Evolutionary conservation across 2,329 filamentous ascomycete genomes (phyloP).

Genomic region (Emergomyces orientalis): DNA sequence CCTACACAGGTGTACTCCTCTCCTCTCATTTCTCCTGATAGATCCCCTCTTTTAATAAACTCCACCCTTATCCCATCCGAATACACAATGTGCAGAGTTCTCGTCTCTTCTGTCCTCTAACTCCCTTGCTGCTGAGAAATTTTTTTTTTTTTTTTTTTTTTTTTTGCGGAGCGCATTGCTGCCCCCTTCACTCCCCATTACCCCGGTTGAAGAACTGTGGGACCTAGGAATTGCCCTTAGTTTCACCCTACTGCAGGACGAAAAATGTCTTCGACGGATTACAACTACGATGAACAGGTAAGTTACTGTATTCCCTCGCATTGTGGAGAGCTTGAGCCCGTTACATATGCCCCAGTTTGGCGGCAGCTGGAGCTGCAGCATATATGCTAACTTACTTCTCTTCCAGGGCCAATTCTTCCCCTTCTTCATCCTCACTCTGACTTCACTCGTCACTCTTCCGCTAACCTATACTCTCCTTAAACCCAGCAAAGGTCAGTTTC

Average conservation of each 20-base stretch:
- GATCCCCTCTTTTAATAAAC: background rate
- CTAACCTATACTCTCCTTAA: slow-evolving; percentile 82
- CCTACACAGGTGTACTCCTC: background rate
- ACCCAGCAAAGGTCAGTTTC: slow-evolving; percentile 54
- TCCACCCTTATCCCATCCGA: background rate
- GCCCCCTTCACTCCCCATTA: background rate
- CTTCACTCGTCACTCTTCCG: slow-evolving; percentile 77
- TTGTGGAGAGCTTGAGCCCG: background rate
- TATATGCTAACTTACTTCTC: slow-evolving; percentile 10
- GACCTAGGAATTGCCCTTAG: background rate
- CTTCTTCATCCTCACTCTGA: slow-evolving; percentile 91
- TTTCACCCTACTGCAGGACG: background rate
- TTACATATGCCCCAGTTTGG: background rate
- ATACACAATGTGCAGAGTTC: background rate
- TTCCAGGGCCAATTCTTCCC: slow-evolving; percentile 89
- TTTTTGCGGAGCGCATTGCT: background rate
- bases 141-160: background rate
- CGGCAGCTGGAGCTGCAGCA: too few relatives aligned
- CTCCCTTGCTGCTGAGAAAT: background rate
- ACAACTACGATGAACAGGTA: slow-evolving; percentile 94
- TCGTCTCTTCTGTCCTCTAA: background rate
- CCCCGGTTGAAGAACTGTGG: slow-evolving; percentile 1
- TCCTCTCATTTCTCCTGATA: background rate
- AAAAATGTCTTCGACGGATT: slow-evolving; percentile 74
- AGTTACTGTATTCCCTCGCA: slow-evolving; percentile 11